Conservation (phyloP, 257 asterid species). For the Fraxinus cuspidata region DNA sequence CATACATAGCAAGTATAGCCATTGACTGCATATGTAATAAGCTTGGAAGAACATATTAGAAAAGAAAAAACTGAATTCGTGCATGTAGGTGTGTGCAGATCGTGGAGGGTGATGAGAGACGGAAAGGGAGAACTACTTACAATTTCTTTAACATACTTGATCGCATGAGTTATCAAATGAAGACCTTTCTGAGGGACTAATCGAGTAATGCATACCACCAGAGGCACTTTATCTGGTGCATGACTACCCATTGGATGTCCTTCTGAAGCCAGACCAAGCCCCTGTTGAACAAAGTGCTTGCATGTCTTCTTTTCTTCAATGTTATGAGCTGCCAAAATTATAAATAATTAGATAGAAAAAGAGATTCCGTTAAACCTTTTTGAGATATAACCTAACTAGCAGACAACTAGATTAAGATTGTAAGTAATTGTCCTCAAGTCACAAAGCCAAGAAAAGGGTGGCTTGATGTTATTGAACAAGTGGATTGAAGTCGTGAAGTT, state of each 20-base stretch:
- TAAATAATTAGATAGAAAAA: not conserved
- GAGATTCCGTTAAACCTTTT: not conserved
- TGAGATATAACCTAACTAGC: not conserved
- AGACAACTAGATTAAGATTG: not conserved
- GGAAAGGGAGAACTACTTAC: conserved; percentile 45
- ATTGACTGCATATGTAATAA: not conserved
- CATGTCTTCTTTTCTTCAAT: conserved; percentile 69
- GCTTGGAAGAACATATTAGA: not conserved
- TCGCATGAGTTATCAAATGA: conserved; percentile 75
- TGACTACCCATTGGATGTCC: conserved; percentile 19
- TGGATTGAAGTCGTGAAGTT: not conserved
- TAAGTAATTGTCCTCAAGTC: not conserved
- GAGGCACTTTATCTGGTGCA: conserved; percentile 48
- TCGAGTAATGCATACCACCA: conserved; percentile 79
- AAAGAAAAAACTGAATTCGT: not conserved
- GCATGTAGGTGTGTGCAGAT: not conserved
- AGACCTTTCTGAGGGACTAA: conserved; percentile 95
- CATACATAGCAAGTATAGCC: not conserved
- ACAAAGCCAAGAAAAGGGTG: not conserved
- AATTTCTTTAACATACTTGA: conserved; percentile 53
- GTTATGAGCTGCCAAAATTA: conserved; percentile 44
- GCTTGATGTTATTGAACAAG: not conserved
- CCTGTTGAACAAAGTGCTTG: conserved; percentile 78
- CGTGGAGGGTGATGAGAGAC: not conserved
- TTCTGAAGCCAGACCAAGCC: conserved; percentile 70